Conservation (phyloP, 345 rosid species). For the Firmiana major region DNA sequence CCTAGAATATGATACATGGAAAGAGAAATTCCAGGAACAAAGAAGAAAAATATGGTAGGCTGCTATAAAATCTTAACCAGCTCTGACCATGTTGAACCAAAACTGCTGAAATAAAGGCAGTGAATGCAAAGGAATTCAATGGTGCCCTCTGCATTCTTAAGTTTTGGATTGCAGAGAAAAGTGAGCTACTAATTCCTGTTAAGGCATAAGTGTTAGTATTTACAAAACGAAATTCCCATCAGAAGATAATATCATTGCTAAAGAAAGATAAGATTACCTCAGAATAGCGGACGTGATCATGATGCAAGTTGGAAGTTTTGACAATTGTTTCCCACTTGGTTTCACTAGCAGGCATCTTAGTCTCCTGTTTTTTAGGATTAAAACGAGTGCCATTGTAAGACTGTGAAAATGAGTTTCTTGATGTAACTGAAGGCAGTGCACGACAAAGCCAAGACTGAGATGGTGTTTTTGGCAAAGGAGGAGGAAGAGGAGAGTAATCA, state of each 20-base stretch:
- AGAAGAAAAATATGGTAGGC: background rate
- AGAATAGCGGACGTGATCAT: slow-evolving; percentile 80
- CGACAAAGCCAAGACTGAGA: slow-evolving; percentile 93
- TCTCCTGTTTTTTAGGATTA: slow-evolving; percentile 37
- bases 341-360: slow-evolving; percentile 25
- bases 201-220: slow-evolving; percentile 7
- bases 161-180: slow-evolving; percentile 45
- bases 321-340: slow-evolving; percentile 97
- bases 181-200: slow-evolving; percentile 64
- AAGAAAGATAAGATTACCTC: slow-evolving; percentile 44
- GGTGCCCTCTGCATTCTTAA: slow-evolving; percentile 18
- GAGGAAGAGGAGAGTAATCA: slow-evolving; percentile 39
- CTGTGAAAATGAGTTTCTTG: slow-evolving; percentile 37
- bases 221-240: background rate
- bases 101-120: slow-evolving; percentile 16
- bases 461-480: slow-evolving; percentile 70
- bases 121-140: background rate
- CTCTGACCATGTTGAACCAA: slow-evolving; percentile 11
- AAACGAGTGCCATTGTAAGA: slow-evolving; percentile 28
- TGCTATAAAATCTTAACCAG: slow-evolving; percentile 13
- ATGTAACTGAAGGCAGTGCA: slow-evolving; percentile 53
- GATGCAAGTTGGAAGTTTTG: slow-evolving; percentile 69
- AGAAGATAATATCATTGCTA: background rate
- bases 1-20: slow-evolving; percentile 4
- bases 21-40: slow-evolving; percentile 11